phyloP scores from a whole-genome alignment of 1,284 basidiomycete genomes.

The Trichosporon coremiiforme region DNA sequence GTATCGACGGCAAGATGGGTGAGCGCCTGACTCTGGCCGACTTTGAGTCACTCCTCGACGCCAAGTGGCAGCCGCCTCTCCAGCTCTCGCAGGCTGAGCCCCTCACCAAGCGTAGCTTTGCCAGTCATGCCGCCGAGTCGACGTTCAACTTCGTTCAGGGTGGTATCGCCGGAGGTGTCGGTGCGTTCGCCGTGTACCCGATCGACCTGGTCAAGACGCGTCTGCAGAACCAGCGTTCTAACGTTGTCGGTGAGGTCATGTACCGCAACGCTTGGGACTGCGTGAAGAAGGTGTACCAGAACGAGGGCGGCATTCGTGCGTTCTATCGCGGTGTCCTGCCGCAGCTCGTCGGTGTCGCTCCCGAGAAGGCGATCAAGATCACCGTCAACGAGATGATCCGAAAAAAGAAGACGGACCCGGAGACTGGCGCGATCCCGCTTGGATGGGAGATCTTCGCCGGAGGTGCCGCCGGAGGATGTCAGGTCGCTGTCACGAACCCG shows the following conservation, averaged over 20 bases:
- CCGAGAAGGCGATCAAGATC: constrained; percentile 75
- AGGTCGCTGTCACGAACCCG: constrained; percentile 98
- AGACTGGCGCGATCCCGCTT: constrained; percentile 87
- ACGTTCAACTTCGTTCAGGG: constrained; percentile 86
- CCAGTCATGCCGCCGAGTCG: constrained; percentile 62
- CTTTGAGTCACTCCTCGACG: constrained; percentile 83
- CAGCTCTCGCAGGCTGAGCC: constrained; percentile 32
- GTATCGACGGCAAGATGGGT: constrained; percentile 58
- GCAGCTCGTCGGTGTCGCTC: constrained; percentile 94
- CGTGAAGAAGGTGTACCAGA: constrained; percentile 87
- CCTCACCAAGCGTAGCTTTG: constrained; percentile 33
- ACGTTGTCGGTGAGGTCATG: constrained; percentile 87
- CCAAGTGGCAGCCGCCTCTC: constrained; percentile 38
- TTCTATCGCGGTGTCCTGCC: constrained; percentile 97
- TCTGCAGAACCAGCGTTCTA: constrained; percentile 96
- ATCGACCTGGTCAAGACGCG: constrained; percentile 67
- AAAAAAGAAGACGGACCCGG: constrained; percentile 80
- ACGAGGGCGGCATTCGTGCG: constrained; percentile 85
- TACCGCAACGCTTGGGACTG: constrained; percentile 96
- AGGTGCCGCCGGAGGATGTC: constrained; percentile 90
- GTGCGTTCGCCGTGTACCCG: constrained; percentile 73
- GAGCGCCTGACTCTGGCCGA: constrained; percentile 74
- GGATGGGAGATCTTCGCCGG: constrained; percentile 88
- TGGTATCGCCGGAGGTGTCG: constrained; percentile 75
- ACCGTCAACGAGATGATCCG: constrained; percentile 95